Evolutionary conservation across 495 filamentous ascomycete genomes (phyloP).

Genomic region (Hyaloscypha hepaticicola): DNA sequence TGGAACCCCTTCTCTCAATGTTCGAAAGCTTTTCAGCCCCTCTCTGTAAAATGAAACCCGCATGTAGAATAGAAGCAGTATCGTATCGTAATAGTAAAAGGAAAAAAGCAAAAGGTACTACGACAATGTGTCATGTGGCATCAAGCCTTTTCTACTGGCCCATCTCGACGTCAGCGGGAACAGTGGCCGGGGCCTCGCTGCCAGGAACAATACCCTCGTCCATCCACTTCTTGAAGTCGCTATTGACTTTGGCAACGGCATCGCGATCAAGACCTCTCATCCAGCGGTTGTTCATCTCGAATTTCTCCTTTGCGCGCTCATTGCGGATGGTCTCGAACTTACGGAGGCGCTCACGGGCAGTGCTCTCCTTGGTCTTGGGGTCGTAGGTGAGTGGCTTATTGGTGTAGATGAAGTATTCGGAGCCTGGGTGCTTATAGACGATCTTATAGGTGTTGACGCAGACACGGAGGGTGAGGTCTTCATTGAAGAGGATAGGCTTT

Average conservation of each 20-base stretch:
- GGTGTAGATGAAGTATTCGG: conserved; percentile 51
- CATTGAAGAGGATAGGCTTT: conserved; percentile 61
- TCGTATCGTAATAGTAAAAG: not conserved
- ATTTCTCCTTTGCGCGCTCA: conserved; percentile 66
- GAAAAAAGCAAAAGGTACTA: not conserved
- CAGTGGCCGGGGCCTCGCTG: not conserved
- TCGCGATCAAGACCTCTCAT: conserved; percentile 70
- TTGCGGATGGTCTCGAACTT: conserved; percentile 47
- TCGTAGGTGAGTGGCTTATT: conserved; percentile 32
- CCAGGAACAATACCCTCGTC: conserved; percentile 25
- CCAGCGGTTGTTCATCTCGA: conserved; percentile 73
- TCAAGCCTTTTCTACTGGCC: not conserved
- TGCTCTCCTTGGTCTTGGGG: conserved; percentile 44
- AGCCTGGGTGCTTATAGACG: conserved; percentile 69
- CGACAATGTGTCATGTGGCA: not conserved
- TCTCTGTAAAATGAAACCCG: not conserved
- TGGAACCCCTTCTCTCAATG: not conserved
- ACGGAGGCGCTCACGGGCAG: conserved; percentile 44
- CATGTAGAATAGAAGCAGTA: not conserved
- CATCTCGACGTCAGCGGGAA: conserved; percentile 14
- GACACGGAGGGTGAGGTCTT: conserved; percentile 76
- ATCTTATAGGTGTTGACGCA: conserved; percentile 81
- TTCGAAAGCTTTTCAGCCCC: not conserved
- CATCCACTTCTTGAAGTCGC: conserved; percentile 55
- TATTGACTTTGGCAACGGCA: conserved; percentile 67